Percentiles rank a stretch among this genome's conserved stretches.
Conservation (phyloP, 345 rosid genomes). For the Raphanus sativus region DNA sequence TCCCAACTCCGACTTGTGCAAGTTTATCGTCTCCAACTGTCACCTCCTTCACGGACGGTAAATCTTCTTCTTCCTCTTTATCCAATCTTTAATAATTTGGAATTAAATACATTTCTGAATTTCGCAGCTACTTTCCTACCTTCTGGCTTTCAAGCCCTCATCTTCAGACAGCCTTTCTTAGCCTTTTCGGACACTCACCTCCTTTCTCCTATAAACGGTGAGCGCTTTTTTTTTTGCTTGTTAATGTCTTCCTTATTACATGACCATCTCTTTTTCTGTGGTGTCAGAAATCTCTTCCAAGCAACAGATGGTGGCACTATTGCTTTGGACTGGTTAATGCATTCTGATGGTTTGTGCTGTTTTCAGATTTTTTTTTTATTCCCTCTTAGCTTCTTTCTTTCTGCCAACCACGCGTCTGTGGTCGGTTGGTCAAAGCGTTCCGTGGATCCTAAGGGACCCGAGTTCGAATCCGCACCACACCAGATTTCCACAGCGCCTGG, state of each 20-base stretch:
- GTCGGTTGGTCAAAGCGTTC: too few species aligned
- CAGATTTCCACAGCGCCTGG: too few species aligned
- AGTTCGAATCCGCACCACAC: too few species aligned
- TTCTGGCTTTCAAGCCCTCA: constrained; percentile 95
- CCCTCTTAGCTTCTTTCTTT: background rate
- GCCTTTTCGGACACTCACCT: constrained; percentile 72
- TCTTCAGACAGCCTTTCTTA: constrained; percentile 63
- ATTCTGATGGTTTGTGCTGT: constrained; percentile 52
- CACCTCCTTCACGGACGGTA: constrained; percentile 70
- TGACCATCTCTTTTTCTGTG: background rate
- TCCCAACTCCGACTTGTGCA: constrained; percentile 49
- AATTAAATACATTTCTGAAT: background rate
- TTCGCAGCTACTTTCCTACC: constrained; percentile 69
- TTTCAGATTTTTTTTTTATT: background rate
- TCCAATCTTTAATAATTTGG: background rate
- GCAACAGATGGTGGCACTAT: constrained; percentile 90
- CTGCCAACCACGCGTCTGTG: too few species aligned
- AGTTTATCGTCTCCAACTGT: constrained; percentile 65
- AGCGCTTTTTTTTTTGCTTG: constrained; percentile 28
- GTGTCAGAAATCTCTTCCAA: constrained; percentile 60
- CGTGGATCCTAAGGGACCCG: too few species aligned
- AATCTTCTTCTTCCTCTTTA: background rate
- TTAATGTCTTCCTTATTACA: background rate
- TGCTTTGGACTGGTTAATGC: constrained; percentile 85
- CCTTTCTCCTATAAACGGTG: constrained; percentile 68